Evolutionary conservation across 2,329 filamentous ascomycete species (phyloP), one percentile per base, ranked within the genome.

Genomic region (Fusarium papillatum): DNA sequence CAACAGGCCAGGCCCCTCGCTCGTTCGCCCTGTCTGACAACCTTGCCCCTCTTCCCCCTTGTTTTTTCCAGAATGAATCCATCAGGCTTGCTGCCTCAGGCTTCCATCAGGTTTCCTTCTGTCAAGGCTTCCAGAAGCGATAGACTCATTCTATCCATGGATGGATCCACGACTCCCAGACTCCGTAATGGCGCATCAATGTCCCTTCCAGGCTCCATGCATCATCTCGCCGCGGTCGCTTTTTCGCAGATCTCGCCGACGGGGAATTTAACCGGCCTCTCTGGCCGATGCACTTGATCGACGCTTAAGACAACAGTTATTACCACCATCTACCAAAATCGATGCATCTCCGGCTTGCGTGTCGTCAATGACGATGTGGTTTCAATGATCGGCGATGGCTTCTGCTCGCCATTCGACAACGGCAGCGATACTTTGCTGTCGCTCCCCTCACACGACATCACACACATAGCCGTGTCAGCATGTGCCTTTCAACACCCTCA

Each of bases 61-160:
- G 72, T 69, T 70, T 73, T 73, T 73, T 77, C 69, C 69, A 77
- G 72, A 76, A 76, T 61, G 65, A 72, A 69, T 72, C 59, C 61
- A 48, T 64, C 34, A 53, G 43, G 26, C 36, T 19, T 24, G 29
- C 11, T 74, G 75, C 75, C 75, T 77, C 67, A 77, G 75, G 75
- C 75, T 50, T 14, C 13, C 1, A 4, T 11, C 31, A 39, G 38
- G 53, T 67, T 74, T 75, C 46, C 64, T 70, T 73, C 66, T 75
- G 72, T 68, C 75, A 75, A 76, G 41, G 75, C 72, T 77, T 77
- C 75, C 62, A 77, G 75, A 77, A 77, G 50, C 48, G 64, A 72
- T 70, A 53, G 53, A 70, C 71, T 76, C 67, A 74, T 76, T 76
- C 73, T 71, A 71, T 31, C 50, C 50, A 48, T 34, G 50, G 29